These are phyloP conservation scores for Corylus avellana DNA, from an alignment of 306 rosid genomes.

Conservation along the genomic window DNA sequence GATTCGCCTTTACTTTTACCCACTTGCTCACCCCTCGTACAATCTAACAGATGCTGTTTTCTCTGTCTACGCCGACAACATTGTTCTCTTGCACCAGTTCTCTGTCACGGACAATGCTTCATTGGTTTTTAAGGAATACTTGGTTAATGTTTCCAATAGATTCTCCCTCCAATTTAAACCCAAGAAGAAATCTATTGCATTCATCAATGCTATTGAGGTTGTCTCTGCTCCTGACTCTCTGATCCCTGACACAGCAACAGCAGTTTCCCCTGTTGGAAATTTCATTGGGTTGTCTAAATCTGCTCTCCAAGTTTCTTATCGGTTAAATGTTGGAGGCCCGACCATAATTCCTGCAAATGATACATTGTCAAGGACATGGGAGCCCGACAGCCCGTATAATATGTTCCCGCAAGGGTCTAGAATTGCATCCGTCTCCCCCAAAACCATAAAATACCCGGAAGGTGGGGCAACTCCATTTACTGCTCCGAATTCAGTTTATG, in stretches of 20 bases:
- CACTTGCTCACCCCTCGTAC: slow-evolving; percentile 47
- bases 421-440: slow-evolving; percentile 33
- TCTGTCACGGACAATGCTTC: slow-evolving; percentile 35
- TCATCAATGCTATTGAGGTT: slow-evolving; percentile 78
- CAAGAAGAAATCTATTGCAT: slow-evolving; percentile 54
- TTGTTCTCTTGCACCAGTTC: slow-evolving; percentile 65
- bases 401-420: slow-evolving; percentile 52
- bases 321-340: slow-evolving; percentile 76
- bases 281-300: slow-evolving; percentile 41
- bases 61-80: slow-evolving; percentile 45
- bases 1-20: slow-evolving; percentile 82
- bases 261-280: slow-evolving; percentile 41
- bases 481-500: slow-evolving; percentile 65
- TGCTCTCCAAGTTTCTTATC: slow-evolving; percentile 56
- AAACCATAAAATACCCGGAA: slow-evolving; percentile 43
- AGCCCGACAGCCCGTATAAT: slow-evolving; percentile 50
- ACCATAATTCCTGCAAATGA: slow-evolving; percentile 45
- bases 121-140: slow-evolving; percentile 60
- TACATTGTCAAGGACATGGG: slow-evolving; percentile 75
- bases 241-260: slow-evolving; percentile 42
- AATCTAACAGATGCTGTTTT: slow-evolving; percentile 59
- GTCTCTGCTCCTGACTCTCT: slow-evolving; percentile 75
- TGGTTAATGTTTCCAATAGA: slow-evolving; percentile 45
- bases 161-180: slow-evolving; percentile 72
- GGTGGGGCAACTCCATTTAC: slow-evolving; percentile 41